Evolutionary conservation across 2,329 filamentous ascomycete species (phyloP), one percentile per base, ranked within the genome.

Genomic region (Hymenoscyphus linearis): DNA sequence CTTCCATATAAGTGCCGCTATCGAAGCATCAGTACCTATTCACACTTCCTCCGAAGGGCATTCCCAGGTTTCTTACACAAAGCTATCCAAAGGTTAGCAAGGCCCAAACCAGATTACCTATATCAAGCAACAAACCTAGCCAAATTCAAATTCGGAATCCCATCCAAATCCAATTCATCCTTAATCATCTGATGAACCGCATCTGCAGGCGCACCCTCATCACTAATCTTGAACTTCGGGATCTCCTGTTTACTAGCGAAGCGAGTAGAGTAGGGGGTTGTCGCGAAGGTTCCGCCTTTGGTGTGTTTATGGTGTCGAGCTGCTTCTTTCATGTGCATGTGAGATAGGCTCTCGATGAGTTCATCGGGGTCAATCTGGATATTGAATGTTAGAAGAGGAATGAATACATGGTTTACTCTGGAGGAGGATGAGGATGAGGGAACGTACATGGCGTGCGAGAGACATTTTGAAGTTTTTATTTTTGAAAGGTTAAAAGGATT

Each of bases 1-100:
- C 78, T 69, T 90, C 87, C 83, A 89, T 86, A 69, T 87, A 90
- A 0, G 88, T 90, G 40, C 84, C 83, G 1, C 82, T 84, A 27
- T 44, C 18, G 26, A 2, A 53, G 37, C 26, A 66, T 60, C 47
- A 67, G 57, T 52, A n/a, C n/a, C n/a, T n/a, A 50, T 22, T 34
- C 52, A 10, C 5, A 3, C 37, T 16, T 34, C 14, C 52, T 9
- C 52, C 31, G 16, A 36, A 14, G n/a, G n/a, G n/a, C 16, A 13
- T 12, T 55, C 6, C 18, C 16, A 7, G n/a, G 14, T 44, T 10
- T 44, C 56, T 52, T 58, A 58, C 57, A 58, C 57, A 52, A 53
- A 61, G 58, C 55, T 60, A 12, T 4, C 22, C 3, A 16, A 22
- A n/a, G 4, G 22, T 60, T 57, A 60, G 58, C 52, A 47, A 1